A percentile compares a stretch with the other conserved stretches of the same genome.
Evolutionary conservation across 768 basidiomycete species (phyloP).

Genomic region (Tulasnella sp.): DNA sequence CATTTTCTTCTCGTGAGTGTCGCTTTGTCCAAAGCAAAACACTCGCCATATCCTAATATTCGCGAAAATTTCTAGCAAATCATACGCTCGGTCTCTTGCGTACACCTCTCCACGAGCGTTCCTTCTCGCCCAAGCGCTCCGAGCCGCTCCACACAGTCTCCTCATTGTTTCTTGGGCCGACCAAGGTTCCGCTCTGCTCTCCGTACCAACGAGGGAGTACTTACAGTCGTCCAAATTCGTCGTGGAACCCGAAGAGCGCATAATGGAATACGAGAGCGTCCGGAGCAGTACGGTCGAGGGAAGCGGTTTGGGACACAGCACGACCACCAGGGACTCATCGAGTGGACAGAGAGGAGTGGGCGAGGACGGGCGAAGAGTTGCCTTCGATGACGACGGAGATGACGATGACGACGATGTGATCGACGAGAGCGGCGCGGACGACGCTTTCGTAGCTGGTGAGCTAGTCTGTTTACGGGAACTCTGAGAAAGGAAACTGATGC

Average conservation of each 20-base stretch:
- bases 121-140: conserved; percentile 64
- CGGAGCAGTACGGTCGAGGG: conserved; percentile 23
- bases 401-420: conserved; percentile 32
- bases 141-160: conserved; percentile 67
- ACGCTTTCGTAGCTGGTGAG: conserved; percentile 44
- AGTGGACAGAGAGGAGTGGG: not conserved
- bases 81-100: conserved; percentile 54
- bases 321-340: not conserved
- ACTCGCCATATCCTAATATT: not conserved
- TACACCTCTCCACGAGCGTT: conserved; percentile 69
- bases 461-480: conserved; percentile 39
- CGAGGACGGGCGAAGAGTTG: conserved; percentile 6
- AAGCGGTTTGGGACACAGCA: conserved; percentile 12
- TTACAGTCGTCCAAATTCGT: conserved; percentile 84
- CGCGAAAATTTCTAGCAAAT: conserved; percentile 43
- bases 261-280: conserved; percentile 29
- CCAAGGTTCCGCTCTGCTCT: conserved; percentile 76
- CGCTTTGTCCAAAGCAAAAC: not conserved
- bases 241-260: conserved; percentile 38
- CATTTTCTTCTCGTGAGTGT: conserved; percentile 54
- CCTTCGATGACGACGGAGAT: conserved; percentile 25
- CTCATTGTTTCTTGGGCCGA: conserved; percentile 79
- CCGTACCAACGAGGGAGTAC: conserved; percentile 78
- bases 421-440: conserved; percentile 56
- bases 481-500: conserved; percentile 46